Evolutionary conservation across 345 rosid species (phyloP).

Genomic region (Populus nigra): DNA sequence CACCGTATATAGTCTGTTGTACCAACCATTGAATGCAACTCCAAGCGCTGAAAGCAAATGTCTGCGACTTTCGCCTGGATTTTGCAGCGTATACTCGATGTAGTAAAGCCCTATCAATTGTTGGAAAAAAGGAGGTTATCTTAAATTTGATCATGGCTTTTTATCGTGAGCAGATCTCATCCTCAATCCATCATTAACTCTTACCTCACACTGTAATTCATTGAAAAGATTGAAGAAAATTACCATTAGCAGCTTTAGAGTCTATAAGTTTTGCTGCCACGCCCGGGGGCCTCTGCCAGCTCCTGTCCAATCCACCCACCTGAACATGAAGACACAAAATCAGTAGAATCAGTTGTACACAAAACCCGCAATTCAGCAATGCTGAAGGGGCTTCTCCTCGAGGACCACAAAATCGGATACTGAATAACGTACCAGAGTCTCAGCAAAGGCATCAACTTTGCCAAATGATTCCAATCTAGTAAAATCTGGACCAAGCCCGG

Average conservation of each 20-base stretch:
- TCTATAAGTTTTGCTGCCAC: conserved; percentile 73
- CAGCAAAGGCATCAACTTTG: conserved; percentile 87
- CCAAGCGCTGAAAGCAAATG: conserved; percentile 80
- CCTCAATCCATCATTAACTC: not conserved
- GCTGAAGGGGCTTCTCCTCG: not conserved
- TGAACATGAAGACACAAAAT: conserved; percentile 1
- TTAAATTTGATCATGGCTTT: not conserved
- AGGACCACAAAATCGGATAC: not conserved
- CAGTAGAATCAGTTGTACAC: not conserved
- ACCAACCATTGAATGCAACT: conserved; percentile 89
- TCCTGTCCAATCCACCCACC: conserved; percentile 91
- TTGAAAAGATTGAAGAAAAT: not conserved
- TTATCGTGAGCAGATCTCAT: not conserved
- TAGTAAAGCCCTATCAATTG: conserved; percentile 65
- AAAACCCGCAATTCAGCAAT: not conserved
- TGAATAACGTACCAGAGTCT: conserved; percentile 56
- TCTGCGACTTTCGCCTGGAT: conserved; percentile 71
- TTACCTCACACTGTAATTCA: not conserved
- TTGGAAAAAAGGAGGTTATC: not conserved
- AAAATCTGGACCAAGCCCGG: conserved; percentile 91
- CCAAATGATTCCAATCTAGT: conserved; percentile 92
- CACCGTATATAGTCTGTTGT: conserved; percentile 81
- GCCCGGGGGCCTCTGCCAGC: conserved; percentile 90
- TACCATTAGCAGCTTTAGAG: conserved; percentile 68
- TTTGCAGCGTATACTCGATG: conserved; percentile 83